Evolutionary conservation across 106 monocot species (phyloP).

Genomic region (Ottelia alismoides): DNA sequence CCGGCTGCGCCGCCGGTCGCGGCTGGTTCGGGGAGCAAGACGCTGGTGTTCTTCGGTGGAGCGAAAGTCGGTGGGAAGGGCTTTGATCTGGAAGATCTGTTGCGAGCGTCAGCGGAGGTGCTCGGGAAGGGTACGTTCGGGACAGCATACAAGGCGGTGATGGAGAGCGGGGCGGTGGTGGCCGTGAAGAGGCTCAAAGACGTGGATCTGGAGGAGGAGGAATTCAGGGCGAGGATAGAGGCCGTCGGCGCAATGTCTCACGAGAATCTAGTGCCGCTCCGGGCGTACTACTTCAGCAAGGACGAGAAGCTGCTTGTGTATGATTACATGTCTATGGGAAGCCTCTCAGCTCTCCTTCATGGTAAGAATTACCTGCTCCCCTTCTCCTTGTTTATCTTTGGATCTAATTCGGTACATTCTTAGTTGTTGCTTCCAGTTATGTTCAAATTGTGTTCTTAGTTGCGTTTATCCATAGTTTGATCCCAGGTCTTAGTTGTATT

Average conservation of each 20-base stretch:
- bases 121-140: slow-evolving; percentile 71
- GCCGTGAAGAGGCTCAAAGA: slow-evolving; percentile 63
- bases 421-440: no score
- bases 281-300: slow-evolving; percentile 54
- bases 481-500: no score
- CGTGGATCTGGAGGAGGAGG: slow-evolving; percentile 31
- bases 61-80: not conserved
- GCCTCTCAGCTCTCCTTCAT: slow-evolving; percentile 54
- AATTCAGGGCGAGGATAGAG: slow-evolving; percentile 47
- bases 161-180: slow-evolving; percentile 45
- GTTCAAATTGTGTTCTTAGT: no score
- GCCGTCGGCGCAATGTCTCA: slow-evolving; percentile 37
- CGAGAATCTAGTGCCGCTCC: slow-evolving; percentile 31
- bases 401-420: no score
- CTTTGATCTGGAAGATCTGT: slow-evolving; percentile 30
- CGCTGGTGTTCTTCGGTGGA: slow-evolving; percentile 38
- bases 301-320: slow-evolving; percentile 73
- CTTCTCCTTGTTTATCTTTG: no score
- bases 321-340: slow-evolving; percentile 63
- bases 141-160: slow-evolving; percentile 55
- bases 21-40: slow-evolving; percentile 10
- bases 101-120: slow-evolving; percentile 50
- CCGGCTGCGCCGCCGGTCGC: no score
- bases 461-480: no score
- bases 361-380: no score